Evolutionary conservation across 1,139 yeast genomes (phyloP).

Genomic region (Zygosaccharomyces pseudobailii): DNA sequence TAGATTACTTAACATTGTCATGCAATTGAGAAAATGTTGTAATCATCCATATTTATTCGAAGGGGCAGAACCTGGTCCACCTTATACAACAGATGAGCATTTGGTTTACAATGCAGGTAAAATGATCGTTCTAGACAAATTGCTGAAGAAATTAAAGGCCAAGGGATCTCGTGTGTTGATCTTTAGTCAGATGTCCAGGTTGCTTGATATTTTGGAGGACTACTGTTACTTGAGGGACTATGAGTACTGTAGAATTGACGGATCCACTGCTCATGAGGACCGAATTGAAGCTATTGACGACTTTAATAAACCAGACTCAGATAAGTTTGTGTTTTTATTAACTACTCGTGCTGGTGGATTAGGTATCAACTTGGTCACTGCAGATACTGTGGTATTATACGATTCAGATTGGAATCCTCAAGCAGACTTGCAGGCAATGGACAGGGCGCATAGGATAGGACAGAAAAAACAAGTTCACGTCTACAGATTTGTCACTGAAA

Average conservation of each 20-base stretch:
- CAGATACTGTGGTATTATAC: constrained; percentile 66
- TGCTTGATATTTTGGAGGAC: constrained; percentile 75
- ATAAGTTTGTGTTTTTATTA: constrained; percentile 63
- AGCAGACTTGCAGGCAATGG: constrained; percentile 86
- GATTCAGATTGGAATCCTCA: constrained; percentile 89
- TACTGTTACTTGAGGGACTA: constrained; percentile 65
- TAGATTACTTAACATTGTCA: constrained; percentile 67
- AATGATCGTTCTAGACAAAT: constrained; percentile 64
- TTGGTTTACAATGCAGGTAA: constrained; percentile 68
- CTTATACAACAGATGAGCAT: constrained; percentile 79
- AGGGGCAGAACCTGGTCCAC: constrained; percentile 88
- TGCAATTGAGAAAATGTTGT: constrained; percentile 81
- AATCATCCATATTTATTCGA: constrained; percentile 80
- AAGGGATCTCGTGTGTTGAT: constrained; percentile 75
- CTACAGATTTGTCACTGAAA: constrained; percentile 69
- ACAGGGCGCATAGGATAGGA: constrained; percentile 82
- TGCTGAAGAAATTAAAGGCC: constrained; percentile 54
- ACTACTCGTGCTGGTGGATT: constrained; percentile 88
- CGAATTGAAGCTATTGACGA: constrained; percentile 73
- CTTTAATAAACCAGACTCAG: constrained; percentile 63
- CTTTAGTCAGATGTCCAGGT: constrained; percentile 77
- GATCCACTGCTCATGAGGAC: constrained; percentile 74
- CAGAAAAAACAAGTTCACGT: constrained; percentile 79
- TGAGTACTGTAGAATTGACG: constrained; percentile 74
- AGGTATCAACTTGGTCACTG: constrained; percentile 73